phyloP scores from a whole-genome alignment of 2,329 filamentous ascomycete genomes.

The Ascochyta koolunga region DNA sequence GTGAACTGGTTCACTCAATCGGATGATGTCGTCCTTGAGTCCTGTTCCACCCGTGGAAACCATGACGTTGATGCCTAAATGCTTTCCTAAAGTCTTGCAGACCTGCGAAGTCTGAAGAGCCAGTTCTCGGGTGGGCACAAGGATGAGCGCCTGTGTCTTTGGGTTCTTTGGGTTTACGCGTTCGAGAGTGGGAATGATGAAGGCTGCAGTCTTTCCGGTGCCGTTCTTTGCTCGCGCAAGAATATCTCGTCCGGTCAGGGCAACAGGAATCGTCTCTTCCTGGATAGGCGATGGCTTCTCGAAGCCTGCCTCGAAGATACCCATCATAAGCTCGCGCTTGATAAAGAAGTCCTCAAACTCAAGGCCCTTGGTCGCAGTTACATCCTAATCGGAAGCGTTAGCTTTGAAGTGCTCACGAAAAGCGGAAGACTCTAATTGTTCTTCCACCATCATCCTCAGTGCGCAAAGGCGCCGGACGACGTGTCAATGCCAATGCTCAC shows the following conservation, averaged over 20 bases:
- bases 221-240: slow-evolving; percentile 97
- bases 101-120: slow-evolving; percentile 99
- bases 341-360: slow-evolving; percentile 98
- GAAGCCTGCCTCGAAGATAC: slow-evolving; percentile 98
- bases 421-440: neutral
- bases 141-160: slow-evolving; percentile 94
- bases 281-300: slow-evolving; percentile 99
- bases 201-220: slow-evolving; percentile 97
- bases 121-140: slow-evolving; percentile 95
- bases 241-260: slow-evolving; percentile 92
- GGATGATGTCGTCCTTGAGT: slow-evolving; percentile 94
- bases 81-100: slow-evolving; percentile 97
- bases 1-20: slow-evolving; percentile 91
- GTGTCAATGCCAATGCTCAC: slow-evolving; percentile 51
- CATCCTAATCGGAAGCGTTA: slow-evolving; percentile 69
- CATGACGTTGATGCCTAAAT: slow-evolving; percentile 98
- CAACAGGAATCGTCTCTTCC: slow-evolving; percentile 98
- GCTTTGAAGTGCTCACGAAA: neutral
- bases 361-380: slow-evolving; percentile 94
- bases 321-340: slow-evolving; percentile 95
- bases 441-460: neutral
- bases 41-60: slow-evolving; percentile 97
- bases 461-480: neutral
- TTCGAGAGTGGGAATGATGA: slow-evolving; percentile 93
- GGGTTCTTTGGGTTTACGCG: slow-evolving; percentile 95